Evolutionary conservation across 768 basidiomycete species (phyloP).

Genomic region (Pulveroboletus sp.): DNA sequence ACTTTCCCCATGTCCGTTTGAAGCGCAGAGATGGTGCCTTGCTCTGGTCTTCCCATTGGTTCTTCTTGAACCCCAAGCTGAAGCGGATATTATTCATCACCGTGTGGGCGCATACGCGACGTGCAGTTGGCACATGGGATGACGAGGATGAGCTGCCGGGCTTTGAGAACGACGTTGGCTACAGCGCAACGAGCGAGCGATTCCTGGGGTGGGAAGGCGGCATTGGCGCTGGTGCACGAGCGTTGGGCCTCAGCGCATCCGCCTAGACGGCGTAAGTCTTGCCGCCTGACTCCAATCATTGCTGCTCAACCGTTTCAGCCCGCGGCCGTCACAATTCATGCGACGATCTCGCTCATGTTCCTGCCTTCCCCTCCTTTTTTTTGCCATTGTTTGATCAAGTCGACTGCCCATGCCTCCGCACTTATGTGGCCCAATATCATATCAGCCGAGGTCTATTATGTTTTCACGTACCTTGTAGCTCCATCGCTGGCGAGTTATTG

Average conservation of each 20-base stretch:
- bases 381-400: not conserved
- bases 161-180: slow-evolving; percentile 36
- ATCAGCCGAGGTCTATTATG: slow-evolving; percentile 17
- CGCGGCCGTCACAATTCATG: not conserved
- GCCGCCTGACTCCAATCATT: slow-evolving; percentile 4
- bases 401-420: not conserved
- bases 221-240: slow-evolving; percentile 76
- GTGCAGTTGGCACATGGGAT: slow-evolving; percentile 50
- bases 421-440: slow-evolving; percentile 17
- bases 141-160: slow-evolving; percentile 42
- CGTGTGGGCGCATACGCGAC: slow-evolving; percentile 81
- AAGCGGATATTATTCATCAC: slow-evolving; percentile 92
- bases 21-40: slow-evolving; percentile 70
- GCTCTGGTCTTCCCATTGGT: slow-evolving; percentile 96
- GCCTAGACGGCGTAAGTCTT: slow-evolving; percentile 28
- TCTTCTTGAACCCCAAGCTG: slow-evolving; percentile 90
- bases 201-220: slow-evolving; percentile 82
- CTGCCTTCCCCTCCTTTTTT: not conserved
- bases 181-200: slow-evolving; percentile 44
- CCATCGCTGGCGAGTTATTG: slow-evolving; percentile 16
- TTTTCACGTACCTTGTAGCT: slow-evolving; percentile 16
- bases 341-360: not conserved
- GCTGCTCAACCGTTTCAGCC: slow-evolving; percentile 18
- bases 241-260: slow-evolving; percentile 58
- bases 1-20: slow-evolving; percentile 46